Evolutionary conservation across 768 basidiomycete genomes (phyloP), one percentile per base, ranked within the genome.

Genomic region (Amanita muscaria): DNA sequence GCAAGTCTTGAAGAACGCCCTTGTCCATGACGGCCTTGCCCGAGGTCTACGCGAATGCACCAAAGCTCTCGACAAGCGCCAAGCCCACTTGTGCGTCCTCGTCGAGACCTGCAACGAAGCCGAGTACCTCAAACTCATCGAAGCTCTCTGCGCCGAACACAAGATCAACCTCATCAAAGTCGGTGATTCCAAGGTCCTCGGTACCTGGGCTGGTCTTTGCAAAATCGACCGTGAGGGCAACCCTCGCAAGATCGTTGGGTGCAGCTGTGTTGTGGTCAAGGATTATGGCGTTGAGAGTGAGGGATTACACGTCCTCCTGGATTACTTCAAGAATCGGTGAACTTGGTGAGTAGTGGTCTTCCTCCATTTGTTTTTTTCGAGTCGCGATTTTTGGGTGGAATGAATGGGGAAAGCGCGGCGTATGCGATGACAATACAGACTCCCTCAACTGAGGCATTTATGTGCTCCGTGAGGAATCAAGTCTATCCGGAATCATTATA

Each of bases 131-230:
- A 98, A 97, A 76, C 89, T 99, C 73, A 96, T 99, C 56, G 93
- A 97, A 72, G 94, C 94, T 40, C 90, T 99, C 62, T 98, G 94
- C 64, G 87, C 90, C 51, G 92, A 96, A 73, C 93, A 98, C 82
- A 94, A 93, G 70, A 97, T 98, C 73, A 91, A 92, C 76, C 73
- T 99, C 53, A 97, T 99, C 88, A 98, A 97, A 73, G 89, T 93
- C 54, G 88, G 88, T 57, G 94, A 98, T 66, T 86, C 90, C 60
- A 99, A 99, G 72, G 80, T 94, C 53, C 86, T 99, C 60, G 94
- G 94, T 27, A 89, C 86, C 55, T 98, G 94, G 94, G 92, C 90
- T 56, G 93, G 94, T 60, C 79, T 99, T 51, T 97, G 94, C 84
- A 99, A 99, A 78, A 93, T 98, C 65, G 94, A 99, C 73, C 82